These are phyloP conservation scores for Ophiocordyceps camponoti-rufipedis DNA, from an alignment of 2,329 filamentous ascomycete species.

Conservation along the genomic window DNA sequence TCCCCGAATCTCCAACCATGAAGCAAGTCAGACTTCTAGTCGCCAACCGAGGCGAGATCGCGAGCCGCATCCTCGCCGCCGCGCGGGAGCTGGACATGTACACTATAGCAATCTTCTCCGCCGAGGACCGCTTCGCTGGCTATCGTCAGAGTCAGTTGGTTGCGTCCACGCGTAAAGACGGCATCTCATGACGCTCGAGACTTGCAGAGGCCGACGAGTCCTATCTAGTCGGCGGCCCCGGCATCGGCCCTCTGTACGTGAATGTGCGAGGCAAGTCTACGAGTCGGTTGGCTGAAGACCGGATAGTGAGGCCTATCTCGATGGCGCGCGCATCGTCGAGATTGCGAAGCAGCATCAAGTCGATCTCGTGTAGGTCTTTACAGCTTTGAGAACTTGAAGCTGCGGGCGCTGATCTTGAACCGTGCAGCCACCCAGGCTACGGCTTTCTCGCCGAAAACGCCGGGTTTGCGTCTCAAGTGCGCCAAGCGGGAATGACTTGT, in stretches of 20 bases:
- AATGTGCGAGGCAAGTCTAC: not conserved
- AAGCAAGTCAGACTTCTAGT: not conserved
- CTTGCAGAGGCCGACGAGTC: not conserved
- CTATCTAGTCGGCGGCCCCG: not conserved
- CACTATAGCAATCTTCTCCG: not conserved
- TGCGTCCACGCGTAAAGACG: not conserved
- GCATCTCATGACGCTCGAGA: not conserved
- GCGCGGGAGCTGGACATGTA: not conserved
- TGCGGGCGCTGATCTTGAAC: not conserved
- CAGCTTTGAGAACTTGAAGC: not conserved
- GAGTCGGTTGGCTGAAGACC: not conserved
- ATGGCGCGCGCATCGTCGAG: not conserved
- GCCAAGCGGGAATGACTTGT: conserved; percentile 31
- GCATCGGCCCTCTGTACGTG: not conserved
- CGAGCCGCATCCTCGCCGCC: not conserved
- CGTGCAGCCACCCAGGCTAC: conserved; percentile 4
- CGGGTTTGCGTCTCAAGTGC: conserved; percentile 34
- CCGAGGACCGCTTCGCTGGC: not conserved
- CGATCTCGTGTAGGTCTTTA: not conserved
- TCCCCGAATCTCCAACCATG: not conserved
- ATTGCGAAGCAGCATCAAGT: not conserved
- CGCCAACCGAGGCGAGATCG: conserved; percentile 1
- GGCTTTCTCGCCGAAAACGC: conserved; percentile 12
- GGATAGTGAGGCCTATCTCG: not conserved
- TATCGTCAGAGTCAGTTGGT: not conserved